Conservation (phyloP, 257 asterid species). For the Buddleja alternifolia region DNA sequence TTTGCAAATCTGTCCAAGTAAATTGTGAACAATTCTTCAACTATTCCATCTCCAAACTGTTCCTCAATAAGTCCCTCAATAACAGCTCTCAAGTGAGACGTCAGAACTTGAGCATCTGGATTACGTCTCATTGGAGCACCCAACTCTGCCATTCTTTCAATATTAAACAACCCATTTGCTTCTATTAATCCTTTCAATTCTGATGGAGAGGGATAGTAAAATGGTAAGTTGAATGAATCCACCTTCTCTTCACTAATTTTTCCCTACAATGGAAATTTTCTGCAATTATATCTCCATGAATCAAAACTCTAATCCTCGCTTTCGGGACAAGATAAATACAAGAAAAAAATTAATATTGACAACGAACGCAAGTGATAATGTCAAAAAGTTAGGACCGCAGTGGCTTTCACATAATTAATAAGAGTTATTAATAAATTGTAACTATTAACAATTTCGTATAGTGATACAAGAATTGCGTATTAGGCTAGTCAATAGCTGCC, state of each 20-base stretch:
- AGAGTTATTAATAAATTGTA: too few relatives aligned
- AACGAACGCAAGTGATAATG: too few relatives aligned
- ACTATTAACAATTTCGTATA: too few relatives aligned
- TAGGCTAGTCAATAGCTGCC: too few relatives aligned
- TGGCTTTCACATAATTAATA: too few relatives aligned
- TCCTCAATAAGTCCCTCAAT: conserved; percentile 49
- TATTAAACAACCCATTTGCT: conserved; percentile 45
- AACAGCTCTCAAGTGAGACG: conserved; percentile 46
- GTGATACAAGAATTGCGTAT: too few relatives aligned
- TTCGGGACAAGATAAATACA: too few relatives aligned
- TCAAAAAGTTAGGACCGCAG: too few relatives aligned
- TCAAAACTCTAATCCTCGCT: too few relatives aligned
- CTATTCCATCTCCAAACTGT: conserved; percentile 49
- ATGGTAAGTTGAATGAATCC: conserved; percentile 63
- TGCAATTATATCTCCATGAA: too few relatives aligned
- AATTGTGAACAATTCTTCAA: conserved; percentile 49
- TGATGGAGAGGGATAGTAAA: conserved; percentile 51
- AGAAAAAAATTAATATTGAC: too few relatives aligned
- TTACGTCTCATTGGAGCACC: conserved; percentile 32
- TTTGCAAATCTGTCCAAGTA: conserved; percentile 35
- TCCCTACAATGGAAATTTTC: conserved; percentile 52
- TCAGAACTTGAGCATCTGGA: conserved; percentile 26
- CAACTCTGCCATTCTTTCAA: conserved; percentile 42
- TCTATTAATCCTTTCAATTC: conserved; percentile 52
- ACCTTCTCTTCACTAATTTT: conserved; percentile 41